Conservation (phyloP, 148 eudicot species). For the Rheum nobile region DNA sequence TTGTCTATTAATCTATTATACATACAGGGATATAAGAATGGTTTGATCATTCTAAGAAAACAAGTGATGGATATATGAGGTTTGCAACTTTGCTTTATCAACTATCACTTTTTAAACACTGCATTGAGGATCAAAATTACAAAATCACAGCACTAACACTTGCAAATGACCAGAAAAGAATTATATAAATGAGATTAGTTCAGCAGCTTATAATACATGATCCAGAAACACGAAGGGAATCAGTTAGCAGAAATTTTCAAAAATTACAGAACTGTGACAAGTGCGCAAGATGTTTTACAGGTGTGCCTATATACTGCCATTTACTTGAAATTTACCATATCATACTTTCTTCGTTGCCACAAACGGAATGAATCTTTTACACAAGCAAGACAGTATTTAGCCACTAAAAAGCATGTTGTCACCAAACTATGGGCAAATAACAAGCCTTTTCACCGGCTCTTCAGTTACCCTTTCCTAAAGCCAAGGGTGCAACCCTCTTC, state of each 20-base stretch:
- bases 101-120: neutral
- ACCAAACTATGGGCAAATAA: neutral
- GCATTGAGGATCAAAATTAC: neutral
- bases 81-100: no score
- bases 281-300: neutral
- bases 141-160: neutral
- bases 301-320: neutral
- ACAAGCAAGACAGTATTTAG: neutral
- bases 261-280: neutral
- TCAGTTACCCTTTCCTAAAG: slow-evolving; percentile 3
- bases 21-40: neutral
- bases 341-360: neutral
- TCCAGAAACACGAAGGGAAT: neutral
- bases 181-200: neutral
- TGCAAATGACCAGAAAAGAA: neutral
- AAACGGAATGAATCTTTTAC: neutral
- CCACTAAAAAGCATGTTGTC: neutral
- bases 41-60: neutral
- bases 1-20: no score
- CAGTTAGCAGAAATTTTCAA: neutral
- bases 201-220: neutral
- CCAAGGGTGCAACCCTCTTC: slow-evolving; percentile 31
- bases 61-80: neutral
- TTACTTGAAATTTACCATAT: neutral
- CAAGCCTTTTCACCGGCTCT: neutral